phyloP scores from a whole-genome alignment of 2,329 filamentous ascomycete species.

The Trichoderma cornu-damae region DNA sequence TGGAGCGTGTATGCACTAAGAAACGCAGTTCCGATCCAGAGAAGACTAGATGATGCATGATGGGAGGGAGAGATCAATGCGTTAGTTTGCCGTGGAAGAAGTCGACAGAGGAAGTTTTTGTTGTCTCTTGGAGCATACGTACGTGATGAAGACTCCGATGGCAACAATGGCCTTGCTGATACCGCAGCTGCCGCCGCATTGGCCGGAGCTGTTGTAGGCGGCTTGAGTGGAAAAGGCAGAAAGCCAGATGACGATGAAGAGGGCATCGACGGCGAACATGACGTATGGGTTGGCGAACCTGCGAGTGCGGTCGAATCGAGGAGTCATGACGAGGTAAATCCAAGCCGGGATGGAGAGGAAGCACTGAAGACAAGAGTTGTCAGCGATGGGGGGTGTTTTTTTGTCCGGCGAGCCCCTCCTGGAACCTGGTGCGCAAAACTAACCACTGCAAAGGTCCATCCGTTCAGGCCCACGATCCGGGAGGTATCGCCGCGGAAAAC shows the following conservation, averaged over 20 bases:
- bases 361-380: slow-evolving; percentile 41
- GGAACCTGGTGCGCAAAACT: slow-evolving; percentile 26
- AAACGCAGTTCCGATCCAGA: slow-evolving; percentile 49
- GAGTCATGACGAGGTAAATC: slow-evolving; percentile 61
- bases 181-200: slow-evolving; percentile 53
- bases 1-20: slow-evolving; percentile 56
- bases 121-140: slow-evolving; percentile 28
- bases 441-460: slow-evolving; percentile 61
- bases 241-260: slow-evolving; percentile 59
- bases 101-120: neutral
- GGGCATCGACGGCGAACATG: slow-evolving; percentile 53
- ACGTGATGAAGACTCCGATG: slow-evolving; percentile 59
- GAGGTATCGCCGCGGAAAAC: slow-evolving; percentile 49
- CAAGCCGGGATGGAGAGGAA: slow-evolving; percentile 60
- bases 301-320: slow-evolving; percentile 57
- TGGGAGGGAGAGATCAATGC: neutral
- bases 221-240: slow-evolving; percentile 63
- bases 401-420: neutral
- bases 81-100: neutral
- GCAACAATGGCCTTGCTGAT: slow-evolving; percentile 60
- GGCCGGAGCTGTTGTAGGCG: slow-evolving; percentile 53
- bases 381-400: neutral
- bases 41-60: slow-evolving; percentile 50
- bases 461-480: slow-evolving; percentile 52
- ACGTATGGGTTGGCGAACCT: slow-evolving; percentile 58